phyloP scores from a whole-genome alignment of 805 yeast genomes.

The Yamadazyma ubonensis region DNA sequence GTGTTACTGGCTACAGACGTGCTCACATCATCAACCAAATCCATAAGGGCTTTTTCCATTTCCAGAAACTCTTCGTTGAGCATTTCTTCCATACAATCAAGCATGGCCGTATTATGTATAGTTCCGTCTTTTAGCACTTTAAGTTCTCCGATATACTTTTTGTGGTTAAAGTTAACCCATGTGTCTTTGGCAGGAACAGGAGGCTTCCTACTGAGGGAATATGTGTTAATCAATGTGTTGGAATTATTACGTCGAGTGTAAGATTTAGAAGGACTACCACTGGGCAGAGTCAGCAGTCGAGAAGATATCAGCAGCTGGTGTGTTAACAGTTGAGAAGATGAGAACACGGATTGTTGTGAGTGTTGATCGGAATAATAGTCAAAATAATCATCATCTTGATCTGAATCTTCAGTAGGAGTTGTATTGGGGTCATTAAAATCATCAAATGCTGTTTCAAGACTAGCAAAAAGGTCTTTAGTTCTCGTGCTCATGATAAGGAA shows the following conservation, averaged over 20 bases:
- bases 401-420: neutral
- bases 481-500: constrained; percentile 1
- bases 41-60: constrained; percentile 19
- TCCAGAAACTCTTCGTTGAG: constrained; percentile 20
- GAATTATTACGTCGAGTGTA: neutral
- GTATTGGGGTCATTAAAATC: neutral
- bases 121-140: constrained; percentile 10
- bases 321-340: neutral
- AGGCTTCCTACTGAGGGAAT: constrained; percentile 4
- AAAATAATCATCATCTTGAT: constrained; percentile 2
- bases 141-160: constrained; percentile 3
- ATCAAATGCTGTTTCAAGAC: constrained; percentile 3
- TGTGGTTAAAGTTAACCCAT: constrained; percentile 1
- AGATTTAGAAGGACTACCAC: neutral
- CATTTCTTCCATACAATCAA: constrained; percentile 31
- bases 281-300: constrained; percentile 4
- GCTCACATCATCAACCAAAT: constrained; percentile 16
- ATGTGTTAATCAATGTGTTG: neutral
- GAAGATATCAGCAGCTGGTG: constrained; percentile 1
- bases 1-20: constrained; percentile 25
- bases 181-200: constrained; percentile 7
- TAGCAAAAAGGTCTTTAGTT: constrained; percentile 3
- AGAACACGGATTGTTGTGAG: constrained; percentile 7
- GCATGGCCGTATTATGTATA: constrained; percentile 17
- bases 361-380: constrained; percentile 7